Evolutionary conservation across 1,284 basidiomycete species (phyloP).

Genomic region (Vanrija pseudolonga): DNA sequence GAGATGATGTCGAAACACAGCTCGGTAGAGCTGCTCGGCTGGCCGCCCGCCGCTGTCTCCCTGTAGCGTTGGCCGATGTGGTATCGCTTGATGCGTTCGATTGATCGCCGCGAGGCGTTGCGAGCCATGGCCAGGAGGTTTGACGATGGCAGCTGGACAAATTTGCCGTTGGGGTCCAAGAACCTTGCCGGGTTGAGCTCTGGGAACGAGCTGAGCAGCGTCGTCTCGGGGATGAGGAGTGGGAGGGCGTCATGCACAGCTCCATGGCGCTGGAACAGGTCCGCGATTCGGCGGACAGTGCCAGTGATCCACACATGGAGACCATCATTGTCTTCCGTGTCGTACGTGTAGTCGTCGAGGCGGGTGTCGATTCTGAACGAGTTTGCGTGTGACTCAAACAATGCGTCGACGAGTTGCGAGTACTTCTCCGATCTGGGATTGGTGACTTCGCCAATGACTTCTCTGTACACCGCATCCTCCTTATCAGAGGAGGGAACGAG

Average conservation of each 20-base stretch:
- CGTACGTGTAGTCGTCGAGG: conserved; percentile 70
- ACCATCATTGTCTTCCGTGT: conserved; percentile 67
- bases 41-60: conserved; percentile 41
- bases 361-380: conserved; percentile 61
- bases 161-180: conserved; percentile 75
- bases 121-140: conserved; percentile 79
- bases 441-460: conserved; percentile 40
- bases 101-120: conserved; percentile 68
- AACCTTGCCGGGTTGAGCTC: conserved; percentile 63
- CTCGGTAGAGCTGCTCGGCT: conserved; percentile 39
- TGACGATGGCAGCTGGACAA: conserved; percentile 74
- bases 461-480: conserved; percentile 36
- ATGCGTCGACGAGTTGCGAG: conserved; percentile 33
- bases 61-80: conserved; percentile 70
- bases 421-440: conserved; percentile 46
- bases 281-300: conserved; percentile 69
- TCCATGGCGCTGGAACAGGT: conserved; percentile 81
- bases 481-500: conserved; percentile 54
- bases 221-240: conserved; percentile 66
- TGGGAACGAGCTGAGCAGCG: conserved; percentile 58
- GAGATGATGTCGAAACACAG: conserved; percentile 49
- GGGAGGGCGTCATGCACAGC: conserved; percentile 78
- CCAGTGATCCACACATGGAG: conserved; percentile 49
- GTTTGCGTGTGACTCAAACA: conserved; percentile 32
- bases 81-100: conserved; percentile 82